Conservation (phyloP, 1,284 basidiomycete genomes). For the Cutaneotrichosporon cutaneum region DNA sequence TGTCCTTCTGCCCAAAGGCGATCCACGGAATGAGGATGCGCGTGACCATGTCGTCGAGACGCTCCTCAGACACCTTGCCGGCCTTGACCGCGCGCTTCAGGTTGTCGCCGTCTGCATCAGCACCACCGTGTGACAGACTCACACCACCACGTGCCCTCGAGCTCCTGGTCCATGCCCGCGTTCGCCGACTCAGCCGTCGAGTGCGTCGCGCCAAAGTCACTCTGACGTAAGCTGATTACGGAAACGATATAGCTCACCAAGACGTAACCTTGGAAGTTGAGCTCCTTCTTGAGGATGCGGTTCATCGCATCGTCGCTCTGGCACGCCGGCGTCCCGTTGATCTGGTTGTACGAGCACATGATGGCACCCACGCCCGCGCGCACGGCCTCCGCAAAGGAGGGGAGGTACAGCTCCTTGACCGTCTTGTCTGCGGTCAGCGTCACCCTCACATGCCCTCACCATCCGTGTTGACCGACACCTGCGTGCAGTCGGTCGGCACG, state of each 20-base stretch:
- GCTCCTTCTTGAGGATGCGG: slow-evolving; percentile 72
- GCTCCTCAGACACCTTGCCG: slow-evolving; percentile 63
- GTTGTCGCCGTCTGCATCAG: slow-evolving; percentile 40
- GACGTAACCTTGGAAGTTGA: slow-evolving; percentile 56
- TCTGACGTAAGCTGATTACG: slow-evolving; percentile 11
- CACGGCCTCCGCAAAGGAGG: slow-evolving; percentile 55
- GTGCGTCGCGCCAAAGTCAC: slow-evolving; percentile 47
- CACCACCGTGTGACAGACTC: slow-evolving; percentile 13
- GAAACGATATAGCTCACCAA: slow-evolving; percentile 39
- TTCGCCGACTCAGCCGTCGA: slow-evolving; percentile 51
- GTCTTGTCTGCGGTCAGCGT: slow-evolving; percentile 45
- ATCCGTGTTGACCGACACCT: slow-evolving; percentile 40
- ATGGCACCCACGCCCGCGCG: slow-evolving; percentile 53
- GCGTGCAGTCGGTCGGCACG: slow-evolving; percentile 33
- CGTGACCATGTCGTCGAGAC: slow-evolving; percentile 56
- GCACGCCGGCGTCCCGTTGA: slow-evolving; percentile 77
- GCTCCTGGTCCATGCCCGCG: slow-evolving; percentile 55
- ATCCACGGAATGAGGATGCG: slow-evolving; percentile 64
- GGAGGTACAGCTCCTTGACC: slow-evolving; percentile 53
- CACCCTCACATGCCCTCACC: slow-evolving; percentile 26
- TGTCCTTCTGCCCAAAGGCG: slow-evolving; percentile 59
- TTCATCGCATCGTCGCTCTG: slow-evolving; percentile 74
- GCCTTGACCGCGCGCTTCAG: slow-evolving; percentile 68
- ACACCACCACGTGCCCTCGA: slow-evolving; percentile 50
- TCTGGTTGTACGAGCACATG: slow-evolving; percentile 60